These are phyloP conservation scores for Mycena maculata DNA, from an alignment of 768 basidiomycete genomes.

Conservation along the genomic window DNA sequence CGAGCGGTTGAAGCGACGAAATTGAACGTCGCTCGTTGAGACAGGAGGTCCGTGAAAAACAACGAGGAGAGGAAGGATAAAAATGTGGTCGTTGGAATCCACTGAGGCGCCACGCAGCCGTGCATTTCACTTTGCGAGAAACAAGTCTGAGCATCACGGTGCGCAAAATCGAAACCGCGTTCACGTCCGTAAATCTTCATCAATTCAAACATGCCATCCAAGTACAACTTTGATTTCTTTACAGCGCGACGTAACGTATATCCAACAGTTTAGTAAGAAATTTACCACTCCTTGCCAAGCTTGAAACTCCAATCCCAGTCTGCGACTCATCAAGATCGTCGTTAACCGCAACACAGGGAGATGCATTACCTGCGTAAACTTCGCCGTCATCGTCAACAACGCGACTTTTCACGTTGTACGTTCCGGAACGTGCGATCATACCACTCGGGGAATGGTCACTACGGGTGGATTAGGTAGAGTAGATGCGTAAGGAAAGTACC, in stretches of 20 bases:
- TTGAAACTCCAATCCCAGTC: constrained; percentile 95
- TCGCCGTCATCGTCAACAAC: constrained; percentile 90
- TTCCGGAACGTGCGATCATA: constrained; percentile 83
- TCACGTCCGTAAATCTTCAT: no score
- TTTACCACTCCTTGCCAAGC: constrained; percentile 90
- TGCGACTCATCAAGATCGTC: constrained; percentile 38
- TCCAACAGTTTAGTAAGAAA: constrained; percentile 12
- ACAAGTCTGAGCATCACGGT: constrained; percentile 24
- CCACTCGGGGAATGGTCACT: no score
- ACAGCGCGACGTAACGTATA: constrained; percentile 22
- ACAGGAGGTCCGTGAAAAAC: constrained; percentile 17
- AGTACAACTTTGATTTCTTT: constrained; percentile 22
- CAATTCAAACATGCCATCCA: not conserved
- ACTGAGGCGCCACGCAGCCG: constrained; percentile 15
- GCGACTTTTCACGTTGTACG: constrained; percentile 82
- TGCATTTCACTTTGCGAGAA: constrained; percentile 3
- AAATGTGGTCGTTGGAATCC: not conserved
- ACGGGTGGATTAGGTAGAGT: no score
- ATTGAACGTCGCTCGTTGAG: constrained; percentile 8
- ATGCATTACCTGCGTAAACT: constrained; percentile 77
- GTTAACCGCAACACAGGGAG: not conserved
- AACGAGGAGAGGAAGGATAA: not conserved
- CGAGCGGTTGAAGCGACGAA: constrained; percentile 19
- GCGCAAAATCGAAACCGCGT: constrained; percentile 2
- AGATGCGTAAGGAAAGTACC: no score